Evolutionary conservation across 2,329 filamentous ascomycete species (phyloP), one percentile per base, ranked within the genome.

Genomic region (Magnaporthiopsis incrustans): DNA sequence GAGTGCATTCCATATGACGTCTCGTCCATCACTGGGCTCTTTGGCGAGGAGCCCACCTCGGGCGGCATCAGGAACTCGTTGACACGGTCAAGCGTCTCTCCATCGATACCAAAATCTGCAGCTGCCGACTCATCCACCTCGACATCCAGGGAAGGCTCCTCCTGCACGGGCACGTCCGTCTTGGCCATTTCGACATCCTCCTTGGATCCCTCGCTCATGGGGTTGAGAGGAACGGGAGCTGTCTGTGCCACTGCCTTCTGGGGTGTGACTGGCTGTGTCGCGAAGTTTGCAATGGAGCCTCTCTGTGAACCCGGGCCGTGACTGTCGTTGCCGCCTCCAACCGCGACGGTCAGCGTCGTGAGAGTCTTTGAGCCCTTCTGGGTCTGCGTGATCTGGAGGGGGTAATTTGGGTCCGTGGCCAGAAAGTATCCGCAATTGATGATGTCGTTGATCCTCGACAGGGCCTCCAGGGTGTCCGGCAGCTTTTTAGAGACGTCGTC

Each of bases 1-100:
- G 79, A 81, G 68, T 82, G 78, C 82, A 85, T 84, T 22, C 81
- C 83, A 66, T 85, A 85, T 2, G 80, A 84, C 3, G 80, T 75
- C 56, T 83, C 79, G 8, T 32, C 67, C 60, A 66, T 71, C 71
- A 14, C 53, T n/a, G 33, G 30, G 25, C 57, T 57, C 7, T 63
- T 53, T n/a, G 61, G 61, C 18, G 61, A 63, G 18, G 61, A 63
- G 25, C 33, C 26, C n/a, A 59, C 61, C 66, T 82, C 76, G 32
- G 80, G 76, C 61, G 77, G 79, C 61, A 75, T 75, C 30, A 84
- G 69, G 65, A 83, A 82, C 6, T 78, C 79, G 30, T 79, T 77
- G n/a, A 84, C 73, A 71, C 82, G 79, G 63, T 77, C 75, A 53
- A 78, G 76, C 65, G 83, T 78, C 30, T 81, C 77, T 4, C 68